Percentiles rank a stretch among this genome's conserved stretches.
phyloP scores from a whole-genome alignment of 345 rosid genomes.

The Acer campestre region DNA sequence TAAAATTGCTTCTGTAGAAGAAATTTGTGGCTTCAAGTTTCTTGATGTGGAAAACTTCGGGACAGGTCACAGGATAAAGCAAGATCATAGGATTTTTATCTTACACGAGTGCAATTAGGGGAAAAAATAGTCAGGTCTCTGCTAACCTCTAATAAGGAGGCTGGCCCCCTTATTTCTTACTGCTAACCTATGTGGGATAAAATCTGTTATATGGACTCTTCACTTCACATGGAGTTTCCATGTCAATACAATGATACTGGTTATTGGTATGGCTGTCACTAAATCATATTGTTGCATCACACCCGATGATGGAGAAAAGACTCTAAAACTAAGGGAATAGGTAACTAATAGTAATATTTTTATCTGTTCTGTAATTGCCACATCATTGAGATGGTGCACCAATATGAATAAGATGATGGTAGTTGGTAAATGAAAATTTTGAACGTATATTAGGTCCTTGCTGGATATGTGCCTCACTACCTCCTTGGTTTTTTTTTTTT shows the following conservation, averaged over 20 bases:
- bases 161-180: background rate
- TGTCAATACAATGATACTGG: background rate
- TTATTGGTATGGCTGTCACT: background rate
- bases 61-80: background rate
- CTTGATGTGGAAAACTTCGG: background rate
- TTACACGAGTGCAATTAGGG: background rate
- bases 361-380: background rate
- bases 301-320: background rate
- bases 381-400: background rate
- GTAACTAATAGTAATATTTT: background rate
- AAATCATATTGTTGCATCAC: background rate
- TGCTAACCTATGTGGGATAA: background rate
- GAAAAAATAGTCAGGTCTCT: background rate
- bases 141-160: background rate
- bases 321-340: background rate
- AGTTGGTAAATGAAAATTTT: background rate
- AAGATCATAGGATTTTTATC: background rate
- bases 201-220: background rate
- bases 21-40: slow-evolving; percentile 2
- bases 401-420: background rate
- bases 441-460: background rate
- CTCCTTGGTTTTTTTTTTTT: background rate
- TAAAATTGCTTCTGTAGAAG: background rate
- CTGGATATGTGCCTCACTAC: background rate
- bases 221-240: background rate